Conservation (phyloP, 768 basidiomycete species). For the button mushroom (Agaricus bisporus) region DNA sequence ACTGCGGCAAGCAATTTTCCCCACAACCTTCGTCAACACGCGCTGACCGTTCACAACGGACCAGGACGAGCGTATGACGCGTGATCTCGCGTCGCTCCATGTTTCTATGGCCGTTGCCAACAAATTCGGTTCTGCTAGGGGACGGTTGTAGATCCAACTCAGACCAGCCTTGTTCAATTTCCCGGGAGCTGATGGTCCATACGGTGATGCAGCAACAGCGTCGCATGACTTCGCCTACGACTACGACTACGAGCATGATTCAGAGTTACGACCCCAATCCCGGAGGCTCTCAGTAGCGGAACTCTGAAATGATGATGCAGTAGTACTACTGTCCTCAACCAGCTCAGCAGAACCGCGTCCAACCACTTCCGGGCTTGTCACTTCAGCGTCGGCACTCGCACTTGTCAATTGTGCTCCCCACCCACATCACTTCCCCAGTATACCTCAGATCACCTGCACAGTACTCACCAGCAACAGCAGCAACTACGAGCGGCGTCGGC, state of each 20-base stretch:
- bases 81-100: constrained; percentile 78
- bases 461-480: constrained; percentile 25
- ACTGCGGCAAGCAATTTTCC: constrained; percentile 96
- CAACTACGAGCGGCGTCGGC: constrained; percentile 13
- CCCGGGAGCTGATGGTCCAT: constrained; percentile 48
- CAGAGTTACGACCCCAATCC: constrained; percentile 73
- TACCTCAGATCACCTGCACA: constrained; percentile 15
- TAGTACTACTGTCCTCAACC: constrained; percentile 17
- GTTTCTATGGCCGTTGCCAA: constrained; percentile 67
- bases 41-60: constrained; percentile 96
- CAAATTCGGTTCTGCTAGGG: constrained; percentile 25
- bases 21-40: constrained; percentile 96
- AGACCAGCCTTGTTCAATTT: constrained; percentile 29
- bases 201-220: constrained; percentile 20
- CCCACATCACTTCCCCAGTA: constrained; percentile 20
- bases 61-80: constrained; percentile 88
- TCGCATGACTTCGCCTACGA: constrained; percentile 9
- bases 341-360: constrained; percentile 22
- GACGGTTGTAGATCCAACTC: constrained; percentile 15
- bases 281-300: constrained; percentile 82
- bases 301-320: constrained; percentile 65
- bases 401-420: constrained; percentile 25
- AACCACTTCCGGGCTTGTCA: constrained; percentile 39
- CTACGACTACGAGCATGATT: constrained; percentile 67
- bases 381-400: constrained; percentile 35